Percentiles rank a stretch among this genome's conserved stretches.
Evolutionary conservation across 108 stramenopile species (phyloP).

Genomic region (Pinguiococcus pyrenoidosus): DNA sequence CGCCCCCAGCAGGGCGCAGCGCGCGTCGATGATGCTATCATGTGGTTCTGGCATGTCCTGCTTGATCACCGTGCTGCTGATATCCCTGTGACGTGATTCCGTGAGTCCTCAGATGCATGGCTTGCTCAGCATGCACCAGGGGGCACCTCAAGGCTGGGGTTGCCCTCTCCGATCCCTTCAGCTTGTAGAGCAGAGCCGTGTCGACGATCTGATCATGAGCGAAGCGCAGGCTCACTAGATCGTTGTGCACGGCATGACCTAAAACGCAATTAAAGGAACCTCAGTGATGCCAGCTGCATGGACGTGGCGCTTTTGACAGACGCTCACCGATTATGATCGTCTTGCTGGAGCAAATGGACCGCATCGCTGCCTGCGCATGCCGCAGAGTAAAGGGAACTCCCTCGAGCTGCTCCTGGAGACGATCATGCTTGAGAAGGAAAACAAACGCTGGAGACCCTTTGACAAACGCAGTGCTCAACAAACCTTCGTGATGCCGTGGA

Average conservation of each 20-base stretch:
- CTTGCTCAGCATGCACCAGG: no score
- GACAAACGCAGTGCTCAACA: no score
- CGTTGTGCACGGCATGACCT: constrained; percentile 75
- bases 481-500: constrained; percentile 87
- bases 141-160: constrained; percentile 53
- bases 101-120: no score
- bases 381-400: constrained; percentile 68
- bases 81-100: no score
- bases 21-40: constrained; percentile 70
- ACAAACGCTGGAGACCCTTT: no score
- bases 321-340: constrained; percentile 85
- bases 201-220: constrained; percentile 63
- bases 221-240: constrained; percentile 65
- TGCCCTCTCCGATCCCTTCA: constrained; percentile 28
- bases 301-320: no score
- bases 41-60: constrained; percentile 63
- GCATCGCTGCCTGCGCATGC: constrained; percentile 83
- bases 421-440: no score
- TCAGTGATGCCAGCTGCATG: no score
- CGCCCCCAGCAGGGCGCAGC: constrained; percentile 48
- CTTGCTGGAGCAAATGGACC: constrained; percentile 67
- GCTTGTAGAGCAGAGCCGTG: constrained; percentile 60
- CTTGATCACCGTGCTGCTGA: constrained; percentile 39
- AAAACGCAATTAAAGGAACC: no score
- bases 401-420: constrained; percentile 56